Evolutionary conservation across 441 rosid species (phyloP).

Genomic region (Aleurites moluccanus): DNA sequence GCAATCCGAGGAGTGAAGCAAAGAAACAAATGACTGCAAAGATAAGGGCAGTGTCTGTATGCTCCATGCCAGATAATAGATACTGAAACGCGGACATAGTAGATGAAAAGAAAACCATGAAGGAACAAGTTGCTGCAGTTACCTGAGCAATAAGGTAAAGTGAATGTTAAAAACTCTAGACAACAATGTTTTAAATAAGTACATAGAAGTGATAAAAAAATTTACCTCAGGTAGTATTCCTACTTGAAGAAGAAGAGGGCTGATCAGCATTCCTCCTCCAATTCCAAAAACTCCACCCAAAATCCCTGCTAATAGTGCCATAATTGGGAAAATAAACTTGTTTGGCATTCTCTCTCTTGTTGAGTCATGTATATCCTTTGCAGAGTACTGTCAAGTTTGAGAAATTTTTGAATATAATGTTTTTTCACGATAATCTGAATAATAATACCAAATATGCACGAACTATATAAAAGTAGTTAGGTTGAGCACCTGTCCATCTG

Average conservation of each 20-base stretch:
- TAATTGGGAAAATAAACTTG: constrained; percentile 57
- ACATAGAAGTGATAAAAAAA: not conserved
- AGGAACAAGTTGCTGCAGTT: constrained; percentile 88
- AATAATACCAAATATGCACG: no score
- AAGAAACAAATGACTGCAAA: constrained; percentile 47
- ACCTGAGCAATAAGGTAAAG: constrained; percentile 37
- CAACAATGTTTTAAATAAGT: no score
- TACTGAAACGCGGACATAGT: constrained; percentile 87
- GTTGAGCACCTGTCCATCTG: constrained; percentile 37
- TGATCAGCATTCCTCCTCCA: constrained; percentile 94
- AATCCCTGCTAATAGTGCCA: constrained; percentile 80
- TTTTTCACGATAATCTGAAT: no score
- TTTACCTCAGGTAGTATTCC: constrained; percentile 79
- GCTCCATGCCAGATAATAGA: constrained; percentile 69
- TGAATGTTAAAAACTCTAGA: no score
- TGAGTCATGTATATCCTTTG: constrained; percentile 44
- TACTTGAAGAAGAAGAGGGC: constrained; percentile 87
- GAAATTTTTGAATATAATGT: no score
- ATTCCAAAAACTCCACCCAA: constrained; percentile 88
- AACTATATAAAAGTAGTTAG: not conserved
- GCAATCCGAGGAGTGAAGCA: constrained; percentile 69
- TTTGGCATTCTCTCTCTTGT: constrained; percentile 27
- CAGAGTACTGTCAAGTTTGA: constrained; percentile 3
- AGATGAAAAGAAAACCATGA: constrained; percentile 94
- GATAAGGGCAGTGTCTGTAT: constrained; percentile 39